Evolutionary conservation across 352 stramenopile species (phyloP).

Genomic region (Phytophthora megakarya): DNA sequence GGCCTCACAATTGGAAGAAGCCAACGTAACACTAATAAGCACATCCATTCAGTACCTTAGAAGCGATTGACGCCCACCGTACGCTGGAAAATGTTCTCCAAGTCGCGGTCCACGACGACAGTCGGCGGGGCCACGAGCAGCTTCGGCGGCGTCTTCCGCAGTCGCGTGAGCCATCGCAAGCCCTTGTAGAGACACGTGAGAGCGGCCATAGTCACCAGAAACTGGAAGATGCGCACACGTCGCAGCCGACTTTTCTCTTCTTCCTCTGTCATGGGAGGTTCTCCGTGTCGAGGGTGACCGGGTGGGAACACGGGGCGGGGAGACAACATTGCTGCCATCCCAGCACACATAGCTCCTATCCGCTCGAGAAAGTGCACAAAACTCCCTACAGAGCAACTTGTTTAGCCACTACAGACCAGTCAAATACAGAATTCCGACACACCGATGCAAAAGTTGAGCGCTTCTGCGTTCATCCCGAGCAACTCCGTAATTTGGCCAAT

Average conservation of each 20-base stretch:
- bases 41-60: slow-evolving; percentile 1
- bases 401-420: slow-evolving; percentile 2
- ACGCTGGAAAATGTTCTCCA: slow-evolving; percentile 78
- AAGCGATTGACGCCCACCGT: slow-evolving; percentile 49
- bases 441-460: slow-evolving; percentile 78
- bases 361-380: slow-evolving; percentile 87
- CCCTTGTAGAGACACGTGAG: slow-evolving; percentile 65
- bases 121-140: slow-evolving; percentile 42
- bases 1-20: neutral
- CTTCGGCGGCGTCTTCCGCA: slow-evolving; percentile 44
- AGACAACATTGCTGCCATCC: slow-evolving; percentile 69
- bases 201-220: slow-evolving; percentile 66
- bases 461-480: slow-evolving; percentile 78
- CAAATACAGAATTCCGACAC: neutral
- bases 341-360: slow-evolving; percentile 77
- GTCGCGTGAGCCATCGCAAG: slow-evolving; percentile 52
- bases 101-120: slow-evolving; percentile 40
- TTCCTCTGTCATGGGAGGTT: slow-evolving; percentile 65
- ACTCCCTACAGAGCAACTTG: slow-evolving; percentile 40
- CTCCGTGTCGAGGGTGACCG: slow-evolving; percentile 74
- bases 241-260: slow-evolving; percentile 72
- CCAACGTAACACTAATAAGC: slow-evolving; percentile 13
- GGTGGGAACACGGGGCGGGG: slow-evolving; percentile 67
- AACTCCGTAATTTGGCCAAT: slow-evolving; percentile 80
- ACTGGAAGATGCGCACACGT: slow-evolving; percentile 82